Base-by-base conservation (phyloP, 352 stramenopile genomes). In the Achlya hypogyna region DNA sequence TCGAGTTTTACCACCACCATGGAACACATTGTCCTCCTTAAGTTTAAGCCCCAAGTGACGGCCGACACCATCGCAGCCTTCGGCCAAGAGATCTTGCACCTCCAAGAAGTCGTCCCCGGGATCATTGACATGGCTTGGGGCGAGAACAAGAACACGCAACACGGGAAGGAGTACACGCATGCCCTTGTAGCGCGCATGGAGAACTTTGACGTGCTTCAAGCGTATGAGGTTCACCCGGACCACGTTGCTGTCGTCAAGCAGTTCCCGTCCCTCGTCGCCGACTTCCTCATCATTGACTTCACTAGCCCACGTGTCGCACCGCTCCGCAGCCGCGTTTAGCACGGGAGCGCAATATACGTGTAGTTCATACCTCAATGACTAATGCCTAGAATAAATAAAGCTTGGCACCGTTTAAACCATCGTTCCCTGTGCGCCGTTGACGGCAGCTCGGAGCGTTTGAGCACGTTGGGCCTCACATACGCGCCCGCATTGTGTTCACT, bases 1-100 rank as follows among this genome's bases (percentile, higher is more conserved):
- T n/a, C n/a, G n/a, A n/a, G n/a, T n/a, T n/a, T 14, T 40, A 38
- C 20, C 29, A 28, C 2, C 23, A 52, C 32, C 1, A 49, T 67
- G 60, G 60, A 67, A 49, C 60, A 67, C 25, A 35, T 67, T 51
- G 60, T 67, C 18, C 23, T 67, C 22, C 27, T 67, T 31, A 59
- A 67, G 42, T 67, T 49, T 22, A 56, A 67, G 34, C 38, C 9
- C 12, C 28, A 54, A 28, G 60, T 49, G 22, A 42, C 23, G 16
- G 5, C 60, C 14, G 60, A 54, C 12, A 28, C 42, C 16, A 67
- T 67, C 35, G 42, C 28, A 40, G 12, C 22, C 6, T n/a, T 67
- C 16, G 34, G 32, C 25, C 10, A 38, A 32, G 23, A 18, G 12
- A 58, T 58, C 35, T 42, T 67, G 10, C 29, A 29, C 8, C 43